Base-by-base conservation (phyloP, 2,329 filamentous ascomycete species). In the Fusarium bulbicola region DNA sequence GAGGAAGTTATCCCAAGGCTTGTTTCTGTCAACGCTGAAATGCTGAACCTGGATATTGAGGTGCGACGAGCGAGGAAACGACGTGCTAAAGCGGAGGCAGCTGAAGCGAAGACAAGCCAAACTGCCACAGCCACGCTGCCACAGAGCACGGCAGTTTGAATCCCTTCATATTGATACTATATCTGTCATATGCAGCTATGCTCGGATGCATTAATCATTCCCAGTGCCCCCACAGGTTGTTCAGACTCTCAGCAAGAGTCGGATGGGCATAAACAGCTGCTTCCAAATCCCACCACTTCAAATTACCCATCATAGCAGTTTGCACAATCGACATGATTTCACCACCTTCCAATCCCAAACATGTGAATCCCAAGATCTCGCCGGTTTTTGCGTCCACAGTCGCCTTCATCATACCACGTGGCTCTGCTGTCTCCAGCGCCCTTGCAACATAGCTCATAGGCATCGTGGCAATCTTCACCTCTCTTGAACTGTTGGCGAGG, bases 41-140 rank as follows among this genome's bases (percentile, higher is more conserved):
- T 95, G 87, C 84, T 85, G 20, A 82, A 82, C n/a, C 79, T 93
- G 10, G 92, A 95, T 82, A 89, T 91, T 58, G 88, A 92, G 73
- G 90, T 95, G 60, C 86, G 92, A 42, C 84, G 92, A 64, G 88
- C 87, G 40, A 83, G 86, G 64, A 90, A 91, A 82, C 86, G 80
- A 81, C 82, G 87, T 40, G 84, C 85, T 32, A 89, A 88, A 79
- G 83, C 82, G 3, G 83, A 83, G 68, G 80, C 79, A 7, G 80
- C 80, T 18, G 77, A 78, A 26, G 83, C 80, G 72, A 76, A 76
- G 58, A 76, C 77, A 39, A 65, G 63, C 20, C 66, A 49, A 47
- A 32, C 59, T 28, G 40, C 47, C n/a, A 14, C 36, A 56, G 60
- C 16, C 47, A 59, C 28, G 46, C 66, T 68, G 28, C 30, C 52